phyloP scores from a whole-genome alignment of 78 protist genomes.

The slime mould (Dictyostelium discoideum) region DNA sequence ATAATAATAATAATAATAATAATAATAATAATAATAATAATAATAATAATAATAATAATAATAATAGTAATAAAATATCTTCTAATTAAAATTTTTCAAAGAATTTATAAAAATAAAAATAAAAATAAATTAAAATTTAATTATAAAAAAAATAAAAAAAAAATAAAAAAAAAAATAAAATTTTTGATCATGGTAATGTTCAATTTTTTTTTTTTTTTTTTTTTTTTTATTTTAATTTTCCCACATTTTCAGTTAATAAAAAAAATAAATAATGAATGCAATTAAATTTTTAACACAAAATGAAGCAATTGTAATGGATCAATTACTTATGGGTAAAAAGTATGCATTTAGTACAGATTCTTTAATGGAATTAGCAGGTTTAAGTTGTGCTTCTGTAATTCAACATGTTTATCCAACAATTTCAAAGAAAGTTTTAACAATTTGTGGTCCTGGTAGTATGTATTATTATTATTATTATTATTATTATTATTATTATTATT shows the following conservation, averaged over 20 bases:
- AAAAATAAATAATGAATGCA: neutral
- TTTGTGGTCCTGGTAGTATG: conserved; percentile 82
- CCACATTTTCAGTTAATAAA: no score
- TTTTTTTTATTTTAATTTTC: neutral
- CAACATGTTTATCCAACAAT: conserved; percentile 7
- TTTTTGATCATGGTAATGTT: neutral
- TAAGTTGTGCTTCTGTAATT: conserved; percentile 23
- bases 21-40: neutral
- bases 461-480: neutral
- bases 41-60: neutral
- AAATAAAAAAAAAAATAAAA: neutral
- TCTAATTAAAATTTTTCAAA: neutral
- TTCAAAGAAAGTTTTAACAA: conserved; percentile 28
- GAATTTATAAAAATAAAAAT: no score
- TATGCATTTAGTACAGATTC: conserved; percentile 71
- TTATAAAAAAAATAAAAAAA: neutral
- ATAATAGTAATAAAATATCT: neutral
- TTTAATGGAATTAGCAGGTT: conserved; percentile 88
- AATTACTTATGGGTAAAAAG: conserved; percentile 38
- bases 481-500: neutral
- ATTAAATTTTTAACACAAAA: conserved; percentile 45
- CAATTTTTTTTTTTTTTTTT: neutral
- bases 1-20: neutral
- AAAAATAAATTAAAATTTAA: no score
- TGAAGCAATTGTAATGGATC: conserved; percentile 68